Conservation (phyloP, 2,329 filamentous ascomycete species). For the Claviceps cyperi region DNA sequence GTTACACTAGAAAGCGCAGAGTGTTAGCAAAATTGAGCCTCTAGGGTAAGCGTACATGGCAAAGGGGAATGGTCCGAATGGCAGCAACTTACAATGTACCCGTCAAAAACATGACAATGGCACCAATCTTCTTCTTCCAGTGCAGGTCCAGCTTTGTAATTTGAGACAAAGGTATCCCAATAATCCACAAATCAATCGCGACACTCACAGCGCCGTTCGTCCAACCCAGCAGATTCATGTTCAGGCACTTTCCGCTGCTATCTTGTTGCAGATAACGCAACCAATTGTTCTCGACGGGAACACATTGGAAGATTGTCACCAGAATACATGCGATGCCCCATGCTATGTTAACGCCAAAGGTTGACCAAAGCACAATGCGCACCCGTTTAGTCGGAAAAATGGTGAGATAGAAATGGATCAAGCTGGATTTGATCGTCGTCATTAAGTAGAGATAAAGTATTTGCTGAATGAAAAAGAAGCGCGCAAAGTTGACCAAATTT, state of each 20-base stretch:
- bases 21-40: not conserved
- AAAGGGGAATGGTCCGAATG: not conserved
- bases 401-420: constrained; percentile 4
- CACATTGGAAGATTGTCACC: constrained; percentile 2
- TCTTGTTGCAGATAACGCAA: not conserved
- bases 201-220: constrained; percentile 3
- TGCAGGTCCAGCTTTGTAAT: constrained; percentile 3
- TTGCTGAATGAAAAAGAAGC: constrained; percentile 4
- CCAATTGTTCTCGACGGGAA: constrained; percentile 3
- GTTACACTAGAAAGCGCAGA: constrained; percentile 1
- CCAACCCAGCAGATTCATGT: constrained; percentile 4
- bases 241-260: constrained; percentile 1
- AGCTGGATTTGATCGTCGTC: constrained; percentile 2
- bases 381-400: constrained; percentile 2
- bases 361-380: constrained; percentile 2
- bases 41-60: not conserved
- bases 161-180: constrained; percentile 4
- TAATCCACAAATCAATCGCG: constrained; percentile 5
- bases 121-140: constrained; percentile 6
- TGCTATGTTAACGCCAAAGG: not conserved
- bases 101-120: constrained; percentile 5
- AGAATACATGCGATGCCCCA: constrained; percentile 1
- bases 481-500: constrained; percentile 1
- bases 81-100: constrained; percentile 3
- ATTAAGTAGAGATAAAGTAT: constrained; percentile 5